Percentiles rank a stretch among this genome's conserved stretches.
These are phyloP conservation scores for Camellia lanceoleosa DNA, from an alignment of 148 eudicot species.

Conservation along the genomic window DNA sequence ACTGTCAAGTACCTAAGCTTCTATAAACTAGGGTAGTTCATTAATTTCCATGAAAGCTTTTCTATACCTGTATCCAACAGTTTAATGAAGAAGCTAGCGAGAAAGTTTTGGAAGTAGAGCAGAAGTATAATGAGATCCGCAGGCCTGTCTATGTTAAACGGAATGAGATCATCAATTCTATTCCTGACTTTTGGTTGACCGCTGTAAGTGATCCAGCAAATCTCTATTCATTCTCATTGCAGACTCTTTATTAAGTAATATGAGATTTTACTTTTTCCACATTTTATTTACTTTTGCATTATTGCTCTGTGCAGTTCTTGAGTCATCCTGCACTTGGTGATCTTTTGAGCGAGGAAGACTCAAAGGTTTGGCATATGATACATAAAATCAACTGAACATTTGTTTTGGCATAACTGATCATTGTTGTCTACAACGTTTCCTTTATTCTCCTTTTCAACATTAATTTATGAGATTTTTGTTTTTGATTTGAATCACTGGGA, in stretches of 20 bases:
- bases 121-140: constrained; percentile 70
- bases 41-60: not conserved
- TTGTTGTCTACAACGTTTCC: constrained; percentile 7
- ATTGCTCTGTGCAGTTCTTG: constrained; percentile 53
- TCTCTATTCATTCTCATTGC: not conserved
- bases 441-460: not conserved
- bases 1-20: not conserved
- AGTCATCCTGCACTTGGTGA: constrained; percentile 85
- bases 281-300: not conserved
- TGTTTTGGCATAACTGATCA: not conserved
- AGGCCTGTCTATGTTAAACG: constrained; percentile 73
- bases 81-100: constrained; percentile 84
- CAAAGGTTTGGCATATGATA: constrained; percentile 46
- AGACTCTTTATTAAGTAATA: not conserved
- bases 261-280: not conserved
- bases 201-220: constrained; percentile 51
- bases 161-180: constrained; percentile 62
- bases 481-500: not conserved
- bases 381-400: not conserved
- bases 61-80: constrained; percentile 27
- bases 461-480: not conserved
- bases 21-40: not conserved
- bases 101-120: constrained; percentile 76
- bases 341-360: constrained; percentile 70
- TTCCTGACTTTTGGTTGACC: constrained; percentile 90